phyloP scores from a whole-genome alignment of 306 rosid species.

The Pyrus pyrifolia region DNA sequence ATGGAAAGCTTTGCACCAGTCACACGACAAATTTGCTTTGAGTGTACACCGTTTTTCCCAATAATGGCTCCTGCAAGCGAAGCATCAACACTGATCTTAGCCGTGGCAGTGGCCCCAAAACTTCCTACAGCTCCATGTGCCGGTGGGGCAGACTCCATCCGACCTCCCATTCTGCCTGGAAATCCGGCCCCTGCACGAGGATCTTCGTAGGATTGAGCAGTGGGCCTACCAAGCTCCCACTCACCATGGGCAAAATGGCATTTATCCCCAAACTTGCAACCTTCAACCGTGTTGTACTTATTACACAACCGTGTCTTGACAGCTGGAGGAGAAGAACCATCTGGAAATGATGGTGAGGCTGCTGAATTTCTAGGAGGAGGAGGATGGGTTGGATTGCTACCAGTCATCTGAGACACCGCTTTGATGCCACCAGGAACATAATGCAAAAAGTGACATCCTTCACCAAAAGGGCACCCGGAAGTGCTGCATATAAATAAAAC shows the following conservation, averaged over 20 bases:
- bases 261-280: constrained; percentile 84
- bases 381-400: constrained; percentile 43
- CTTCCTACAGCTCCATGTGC: constrained; percentile 54
- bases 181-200: constrained; percentile 43
- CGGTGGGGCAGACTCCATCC: constrained; percentile 36
- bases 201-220: constrained; percentile 54
- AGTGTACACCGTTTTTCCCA: constrained; percentile 75
- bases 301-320: constrained; percentile 80
- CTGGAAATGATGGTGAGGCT: constrained; percentile 58
- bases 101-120: constrained; percentile 77
- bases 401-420: constrained; percentile 63
- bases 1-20: constrained; percentile 79
- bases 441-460: constrained; percentile 79
- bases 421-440: constrained; percentile 84
- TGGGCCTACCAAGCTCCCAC: constrained; percentile 80
- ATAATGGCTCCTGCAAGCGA: constrained; percentile 80
- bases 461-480: constrained; percentile 89
- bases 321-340: constrained; percentile 65
- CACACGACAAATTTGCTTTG: constrained; percentile 70
- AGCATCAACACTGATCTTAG: constrained; percentile 72
- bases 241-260: constrained; percentile 76
- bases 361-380: constrained; percentile 42
- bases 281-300: constrained; percentile 68
- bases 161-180: constrained; percentile 45
- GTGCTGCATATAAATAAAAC: constrained; percentile 50